phyloP scores from a whole-genome alignment of 805 yeast species.

The Ogataea minuta region DNA sequence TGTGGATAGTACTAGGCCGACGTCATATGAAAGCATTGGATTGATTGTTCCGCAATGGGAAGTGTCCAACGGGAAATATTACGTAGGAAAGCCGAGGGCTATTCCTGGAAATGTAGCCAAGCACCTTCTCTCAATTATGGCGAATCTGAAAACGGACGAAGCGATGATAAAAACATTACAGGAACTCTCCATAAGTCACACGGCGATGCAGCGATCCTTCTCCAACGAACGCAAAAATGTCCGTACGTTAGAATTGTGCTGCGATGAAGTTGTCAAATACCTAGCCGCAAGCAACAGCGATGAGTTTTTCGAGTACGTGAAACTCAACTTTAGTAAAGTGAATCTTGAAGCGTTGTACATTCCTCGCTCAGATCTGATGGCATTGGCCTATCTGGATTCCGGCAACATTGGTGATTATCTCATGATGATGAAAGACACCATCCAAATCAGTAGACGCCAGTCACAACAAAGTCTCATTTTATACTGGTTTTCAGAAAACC shows the following conservation, averaged over 20 bases:
- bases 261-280: constrained; percentile 43
- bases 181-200: constrained; percentile 12
- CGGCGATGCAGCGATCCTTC: constrained; percentile 8
- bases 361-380: constrained; percentile 46
- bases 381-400: constrained; percentile 41
- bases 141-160: constrained; percentile 23
- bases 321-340: constrained; percentile 28
- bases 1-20: background rate
- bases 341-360: constrained; percentile 38
- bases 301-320: constrained; percentile 40
- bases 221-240: constrained; percentile 5
- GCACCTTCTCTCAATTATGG: constrained; percentile 15
- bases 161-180: constrained; percentile 26
- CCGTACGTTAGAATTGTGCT: constrained; percentile 34
- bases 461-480: constrained; percentile 46
- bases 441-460: constrained; percentile 39
- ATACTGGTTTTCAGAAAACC: constrained; percentile 44
- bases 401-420: constrained; percentile 37
- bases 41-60: constrained; percentile 12
- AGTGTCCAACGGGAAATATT: constrained; percentile 11
- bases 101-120: constrained; percentile 12
- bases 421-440: constrained; percentile 37
- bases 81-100: constrained; percentile 16
- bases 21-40: constrained; percentile 13
- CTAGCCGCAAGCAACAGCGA: constrained; percentile 50